Evolutionary conservation across 164 flowering plant species (phyloP), one percentile per base, ranked within the genome.

Genomic region (Tinospora cordifolia): DNA sequence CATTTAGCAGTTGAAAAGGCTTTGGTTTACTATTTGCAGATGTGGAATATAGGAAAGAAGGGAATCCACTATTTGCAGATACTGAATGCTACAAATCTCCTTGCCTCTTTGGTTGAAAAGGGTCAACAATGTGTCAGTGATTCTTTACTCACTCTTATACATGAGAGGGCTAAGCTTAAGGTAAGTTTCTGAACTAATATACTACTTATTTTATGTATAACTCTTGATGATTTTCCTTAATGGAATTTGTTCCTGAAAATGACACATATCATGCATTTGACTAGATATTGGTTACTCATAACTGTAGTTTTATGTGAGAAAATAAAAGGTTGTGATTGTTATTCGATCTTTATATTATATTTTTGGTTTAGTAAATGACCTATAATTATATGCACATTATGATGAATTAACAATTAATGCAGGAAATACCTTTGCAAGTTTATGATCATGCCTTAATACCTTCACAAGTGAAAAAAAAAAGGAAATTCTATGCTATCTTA

Each of bases 141-240:
- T 70, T 97, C 98, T 77, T 93, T 97, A 13, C 89, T 93, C 40
- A 91, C 98, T 21, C 95, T 93, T 47, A 91, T 93, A 71, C 88
- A 97, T 6, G 97, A 93, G 79, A 87, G 96, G 65, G 98, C 98
- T 36, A 91, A 89, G 83, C 91, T 91, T 34, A 91, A 90, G 96
- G 98, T 90, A 73, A 51, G 46, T 12, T 26, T 5, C 17, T 51
- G 58, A 0, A 51, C 19, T 51, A 19, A 14, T 51, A 51, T 51
- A 21, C n/a, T 13, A 14, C n/a, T 0, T 51, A 6, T 13, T 4
- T 13, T 14, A 21, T n/a, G n/a, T n/a, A n/a, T n/a, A n/a, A n/a
- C n/a, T n/a, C n/a, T n/a, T n/a, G n/a, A n/a, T n/a, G n/a, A n/a
- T n/a, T n/a, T n/a, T n/a, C n/a, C n/a, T n/a, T n/a, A n/a, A n/a